Conservation (phyloP, 2,329 filamentous ascomycete genomes). For the Apiospora koreana region DNA sequence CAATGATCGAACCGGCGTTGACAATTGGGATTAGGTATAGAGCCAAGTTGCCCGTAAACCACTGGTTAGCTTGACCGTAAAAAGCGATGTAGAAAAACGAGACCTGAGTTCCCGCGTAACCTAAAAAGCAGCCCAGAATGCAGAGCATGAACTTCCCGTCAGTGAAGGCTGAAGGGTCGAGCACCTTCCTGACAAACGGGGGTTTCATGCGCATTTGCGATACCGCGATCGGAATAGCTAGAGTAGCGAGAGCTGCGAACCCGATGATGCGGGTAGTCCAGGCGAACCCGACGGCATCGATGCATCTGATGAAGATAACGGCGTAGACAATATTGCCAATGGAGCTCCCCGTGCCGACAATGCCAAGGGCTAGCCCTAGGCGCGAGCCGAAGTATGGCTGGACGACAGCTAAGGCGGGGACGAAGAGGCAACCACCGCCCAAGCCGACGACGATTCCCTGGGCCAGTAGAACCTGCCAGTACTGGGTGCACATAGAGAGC, state of each 20-base stretch:
- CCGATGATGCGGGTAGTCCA: constrained; percentile 15
- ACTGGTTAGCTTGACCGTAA: constrained; percentile 22
- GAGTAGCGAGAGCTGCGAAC: constrained; percentile 15
- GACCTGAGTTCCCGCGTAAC: constrained; percentile 44
- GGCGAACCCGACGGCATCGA: constrained; percentile 6
- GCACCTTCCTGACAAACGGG: constrained; percentile 36
- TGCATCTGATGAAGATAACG: constrained; percentile 22
- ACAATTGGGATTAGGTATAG: constrained; percentile 41
- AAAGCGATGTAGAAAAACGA: constrained; percentile 44
- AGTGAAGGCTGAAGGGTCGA: constrained; percentile 42
- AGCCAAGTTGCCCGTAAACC: constrained; percentile 17
- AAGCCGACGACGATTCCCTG: constrained; percentile 53
- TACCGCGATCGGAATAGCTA: constrained; percentile 30
- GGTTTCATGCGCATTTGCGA: constrained; percentile 39
- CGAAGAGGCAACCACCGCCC: constrained; percentile 31
- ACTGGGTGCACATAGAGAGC: constrained; percentile 21
- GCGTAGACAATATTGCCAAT: constrained; percentile 20
- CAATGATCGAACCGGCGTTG: constrained; percentile 39
- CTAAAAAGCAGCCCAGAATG: constrained; percentile 28
- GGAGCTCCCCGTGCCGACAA: constrained; percentile 35
- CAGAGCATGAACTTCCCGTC: constrained; percentile 39
- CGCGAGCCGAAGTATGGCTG: constrained; percentile 32
- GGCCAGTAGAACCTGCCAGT: constrained; percentile 54
- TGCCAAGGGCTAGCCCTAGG: constrained; percentile 34
- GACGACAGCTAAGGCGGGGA: constrained; percentile 30